A percentile compares a stretch with the other conserved stretches of the same genome.
These are phyloP conservation scores for Cymodocea nodosa DNA, from an alignment of 116 monocot species.

Conservation along the genomic window DNA sequence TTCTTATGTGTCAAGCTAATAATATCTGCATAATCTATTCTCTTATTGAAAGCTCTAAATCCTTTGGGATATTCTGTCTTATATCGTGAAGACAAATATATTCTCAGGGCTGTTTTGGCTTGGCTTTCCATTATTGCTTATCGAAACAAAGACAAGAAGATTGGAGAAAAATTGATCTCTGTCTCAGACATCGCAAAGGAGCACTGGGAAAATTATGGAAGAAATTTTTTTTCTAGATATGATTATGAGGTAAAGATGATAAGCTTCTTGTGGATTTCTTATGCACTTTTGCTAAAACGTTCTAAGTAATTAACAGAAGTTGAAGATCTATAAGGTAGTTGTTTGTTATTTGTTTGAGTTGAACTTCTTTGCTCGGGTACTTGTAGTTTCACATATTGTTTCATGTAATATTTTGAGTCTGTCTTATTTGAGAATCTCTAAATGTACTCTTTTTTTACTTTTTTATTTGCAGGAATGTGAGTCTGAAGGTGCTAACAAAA, in stretches of 20 bases:
- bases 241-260: constrained; percentile 72
- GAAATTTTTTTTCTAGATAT: constrained; percentile 98
- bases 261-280: neutral
- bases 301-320: too few relatives aligned
- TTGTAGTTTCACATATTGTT: neutral
- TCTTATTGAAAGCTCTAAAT: too few relatives aligned
- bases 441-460: neutral
- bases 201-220: constrained; percentile 88
- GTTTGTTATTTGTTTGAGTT: too few relatives aligned
- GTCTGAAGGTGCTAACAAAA: constrained; percentile 71
- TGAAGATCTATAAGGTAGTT: too few relatives aligned
- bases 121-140: constrained; percentile 96
- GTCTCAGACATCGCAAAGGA: constrained; percentile 84
- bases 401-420: neutral
- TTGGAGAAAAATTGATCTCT: constrained; percentile 77
- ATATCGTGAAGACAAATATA: neutral
- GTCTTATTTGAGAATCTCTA: neutral
- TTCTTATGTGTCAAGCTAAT: neutral
- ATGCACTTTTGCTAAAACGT: too few relatives aligned
- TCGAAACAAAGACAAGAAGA: constrained; percentile 70
- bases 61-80: too few relatives aligned
- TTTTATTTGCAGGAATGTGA: constrained; percentile 61
- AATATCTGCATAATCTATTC: too few relatives aligned
- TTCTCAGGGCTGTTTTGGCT: constrained; percentile 91
- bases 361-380: neutral